Conservation (phyloP, 2,329 filamentous ascomycete genomes). For the Colletotrichum paranaense region DNA sequence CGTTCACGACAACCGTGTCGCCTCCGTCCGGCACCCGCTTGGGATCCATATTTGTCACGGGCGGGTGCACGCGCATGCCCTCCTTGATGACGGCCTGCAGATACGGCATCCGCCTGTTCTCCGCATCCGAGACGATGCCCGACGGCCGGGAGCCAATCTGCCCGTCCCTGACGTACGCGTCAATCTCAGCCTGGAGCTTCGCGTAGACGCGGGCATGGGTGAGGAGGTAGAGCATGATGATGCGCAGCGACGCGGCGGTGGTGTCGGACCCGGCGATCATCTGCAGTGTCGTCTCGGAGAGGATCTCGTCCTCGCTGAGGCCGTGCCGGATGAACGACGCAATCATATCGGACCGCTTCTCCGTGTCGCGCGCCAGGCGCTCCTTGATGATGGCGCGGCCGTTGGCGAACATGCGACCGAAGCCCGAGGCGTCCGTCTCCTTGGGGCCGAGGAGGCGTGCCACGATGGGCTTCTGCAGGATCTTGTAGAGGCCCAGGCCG, state of each 20-base stretch:
- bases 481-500: conserved; percentile 25
- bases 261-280: conserved; percentile 50
- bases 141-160: conserved; percentile 22
- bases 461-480: conserved; percentile 28
- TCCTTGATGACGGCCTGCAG: conserved; percentile 69
- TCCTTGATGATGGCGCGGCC: conserved; percentile 36
- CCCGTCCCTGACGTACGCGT: conserved; percentile 40
- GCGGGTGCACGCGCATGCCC: conserved; percentile 66
- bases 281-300: conserved; percentile 47
- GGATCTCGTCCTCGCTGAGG: conserved; percentile 40
- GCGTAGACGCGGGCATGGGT: conserved; percentile 58
- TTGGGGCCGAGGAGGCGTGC: conserved; percentile 28
- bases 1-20: conserved; percentile 39
- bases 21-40: conserved; percentile 50
- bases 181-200: conserved; percentile 61
- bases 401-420: conserved; percentile 35
- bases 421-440: conserved; percentile 27
- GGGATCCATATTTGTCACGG: conserved; percentile 49
- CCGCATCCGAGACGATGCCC: conserved; percentile 49
- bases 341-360: conserved; percentile 27
- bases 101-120: conserved; percentile 62
- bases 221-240: conserved; percentile 62
- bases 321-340: conserved; percentile 55
- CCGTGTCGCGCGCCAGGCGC: conserved; percentile 22
- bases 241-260: conserved; percentile 49